Evolutionary conservation across 192 early-diverging fungal species (phyloP), one percentile per base, ranked within the genome.

Genomic region (Coemansia sp.): DNA sequence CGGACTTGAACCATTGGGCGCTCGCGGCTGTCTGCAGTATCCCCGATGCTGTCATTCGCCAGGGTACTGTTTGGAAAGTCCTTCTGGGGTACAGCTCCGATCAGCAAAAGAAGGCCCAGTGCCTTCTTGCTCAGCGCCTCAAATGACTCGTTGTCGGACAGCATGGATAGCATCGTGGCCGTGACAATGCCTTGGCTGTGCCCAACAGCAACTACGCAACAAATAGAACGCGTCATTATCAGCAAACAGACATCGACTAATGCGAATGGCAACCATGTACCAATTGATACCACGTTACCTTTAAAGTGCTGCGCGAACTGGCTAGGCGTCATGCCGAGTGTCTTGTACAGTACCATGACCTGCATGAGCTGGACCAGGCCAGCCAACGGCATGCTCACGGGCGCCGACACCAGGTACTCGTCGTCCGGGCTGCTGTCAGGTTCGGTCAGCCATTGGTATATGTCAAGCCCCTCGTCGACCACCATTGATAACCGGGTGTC

Each of bases 111-210:
- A 13, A 94, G 69, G 9, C 82, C 80, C 6, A 97, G 76, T 0
- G 84, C 83, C 60, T 89, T 91, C 55, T 80, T 75, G 14, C 85
- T 80, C 56, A 90, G 84, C 30, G 58, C 46, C 35, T 85, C 42
- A 60, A 94, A 89, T 7, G 88, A 86, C 37, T 89, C 75, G 32
- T 86, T 83, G 12, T 88, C 86, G 23, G 80, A 64, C 8, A 90
- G 82, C 13, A 80, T 46, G 1, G 90, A 79, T 51, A 96, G 81
- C 38, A 83, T 89, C 3, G 90, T 81, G 5, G 90, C 88, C 11
- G 84, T 79, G 36, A 85, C 85, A 38, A 94, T 82, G 20, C 94
- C 90, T 59, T 94, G 91, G 42, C 82, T 85, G 63, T 94, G 90
- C 30, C 89, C 90, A 32, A 86, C 88, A 10, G 40, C 38, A 14